These are phyloP conservation scores for Aegle marmelos DNA, from an alignment of 345 rosid species.

Conservation along the genomic window DNA sequence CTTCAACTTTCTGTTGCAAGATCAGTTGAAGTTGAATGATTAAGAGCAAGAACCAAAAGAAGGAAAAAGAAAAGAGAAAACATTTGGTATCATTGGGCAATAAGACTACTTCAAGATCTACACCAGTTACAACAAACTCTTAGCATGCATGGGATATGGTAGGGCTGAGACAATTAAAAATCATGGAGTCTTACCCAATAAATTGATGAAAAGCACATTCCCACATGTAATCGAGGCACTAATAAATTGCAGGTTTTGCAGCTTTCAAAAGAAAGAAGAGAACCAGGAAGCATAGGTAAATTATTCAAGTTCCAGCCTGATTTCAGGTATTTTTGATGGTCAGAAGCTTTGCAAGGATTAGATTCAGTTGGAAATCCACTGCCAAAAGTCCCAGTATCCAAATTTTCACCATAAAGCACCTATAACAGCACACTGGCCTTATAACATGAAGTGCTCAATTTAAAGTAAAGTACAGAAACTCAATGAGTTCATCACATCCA, in stretches of 20 bases:
- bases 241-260: constrained; percentile 29
- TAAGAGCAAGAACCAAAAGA: neutral
- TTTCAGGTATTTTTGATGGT: constrained; percentile 25
- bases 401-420: constrained; percentile 53
- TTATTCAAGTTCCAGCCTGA: constrained; percentile 81
- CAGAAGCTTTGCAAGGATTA: constrained; percentile 17
- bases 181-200: constrained; percentile 53
- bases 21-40: constrained; percentile 18
- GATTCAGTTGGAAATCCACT: constrained; percentile 64
- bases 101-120: neutral
- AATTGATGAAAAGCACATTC: constrained; percentile 68
- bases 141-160: neutral
- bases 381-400: constrained; percentile 50
- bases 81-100: neutral
- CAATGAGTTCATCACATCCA: constrained; percentile 13
- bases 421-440: constrained; percentile 25
- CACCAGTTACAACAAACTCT: neutral
- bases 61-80: neutral
- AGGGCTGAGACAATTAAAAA: constrained; percentile 8
- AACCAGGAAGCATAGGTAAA: constrained; percentile 54
- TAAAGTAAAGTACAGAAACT: constrained; percentile 1
- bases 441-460: neutral
- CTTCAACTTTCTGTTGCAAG: constrained; percentile 60
- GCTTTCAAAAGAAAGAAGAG: constrained; percentile 65
- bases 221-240: constrained; percentile 57